phyloP scores from a whole-genome alignment of 2,329 filamentous ascomycete species.

The Ascosphaera apis region DNA sequence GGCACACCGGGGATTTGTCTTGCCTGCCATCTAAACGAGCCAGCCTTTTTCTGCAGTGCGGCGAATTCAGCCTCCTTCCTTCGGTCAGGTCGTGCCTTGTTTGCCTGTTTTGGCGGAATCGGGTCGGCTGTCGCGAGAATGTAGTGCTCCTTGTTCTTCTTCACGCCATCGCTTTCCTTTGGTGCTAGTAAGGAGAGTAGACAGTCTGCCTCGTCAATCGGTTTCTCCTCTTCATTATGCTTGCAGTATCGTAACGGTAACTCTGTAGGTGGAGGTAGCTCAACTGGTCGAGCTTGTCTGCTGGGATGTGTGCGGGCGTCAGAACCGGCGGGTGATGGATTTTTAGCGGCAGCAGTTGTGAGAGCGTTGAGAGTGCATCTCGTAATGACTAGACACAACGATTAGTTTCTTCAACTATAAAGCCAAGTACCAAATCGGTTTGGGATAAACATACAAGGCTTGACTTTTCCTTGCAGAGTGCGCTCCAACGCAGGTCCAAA shows the following conservation, averaged over 20 bases:
- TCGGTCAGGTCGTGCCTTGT: conserved; percentile 8
- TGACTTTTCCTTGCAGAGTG: conserved; percentile 69
- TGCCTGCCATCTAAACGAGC: conserved; percentile 15
- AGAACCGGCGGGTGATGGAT: conserved; percentile 10
- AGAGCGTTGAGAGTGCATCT: conserved; percentile 28
- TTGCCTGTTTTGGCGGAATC: conserved; percentile 6
- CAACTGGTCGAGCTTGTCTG: conserved; percentile 17
- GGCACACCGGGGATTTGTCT: conserved; percentile 24
- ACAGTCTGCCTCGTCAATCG: conserved; percentile 22
- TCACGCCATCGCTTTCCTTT: conserved; percentile 9
- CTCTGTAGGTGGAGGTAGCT: conserved; percentile 22
- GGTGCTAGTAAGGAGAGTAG: conserved; percentile 22
- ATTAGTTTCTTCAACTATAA: conserved; percentile 4
- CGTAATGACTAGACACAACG: conserved; percentile 40
- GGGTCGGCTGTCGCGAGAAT: conserved; percentile 23
- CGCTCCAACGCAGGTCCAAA: conserved; percentile 52
- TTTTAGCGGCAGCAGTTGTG: conserved; percentile 16
- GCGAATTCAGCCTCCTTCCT: conserved; percentile 12
- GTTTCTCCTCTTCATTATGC: conserved; percentile 19
- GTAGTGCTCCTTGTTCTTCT: conserved; percentile 26
- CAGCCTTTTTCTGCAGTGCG: conserved; percentile 8
- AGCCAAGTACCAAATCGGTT: neutral
- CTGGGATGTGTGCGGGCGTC: conserved; percentile 15
- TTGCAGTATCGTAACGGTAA: conserved; percentile 25
- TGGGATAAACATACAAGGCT: conserved; percentile 37